Conservation (phyloP, 139 green algal genomes). For the Klebsormidium nitens region DNA sequence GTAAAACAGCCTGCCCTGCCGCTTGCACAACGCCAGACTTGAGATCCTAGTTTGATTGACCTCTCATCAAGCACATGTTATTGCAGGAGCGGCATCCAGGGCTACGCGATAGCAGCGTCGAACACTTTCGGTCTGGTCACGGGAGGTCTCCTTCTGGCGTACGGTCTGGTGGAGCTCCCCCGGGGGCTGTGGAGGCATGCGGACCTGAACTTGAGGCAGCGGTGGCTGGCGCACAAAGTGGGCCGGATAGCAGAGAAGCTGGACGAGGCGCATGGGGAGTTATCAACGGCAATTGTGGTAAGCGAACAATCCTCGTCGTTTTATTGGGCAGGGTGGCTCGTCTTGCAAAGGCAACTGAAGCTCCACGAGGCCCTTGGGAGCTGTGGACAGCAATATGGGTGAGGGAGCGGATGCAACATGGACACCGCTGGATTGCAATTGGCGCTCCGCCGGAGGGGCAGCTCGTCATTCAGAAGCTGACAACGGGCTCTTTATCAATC, state of each 20-base stretch:
- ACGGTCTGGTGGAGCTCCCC: constrained; percentile 83
- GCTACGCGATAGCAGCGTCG: constrained; percentile 65
- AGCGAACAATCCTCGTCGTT: too few relatives aligned
- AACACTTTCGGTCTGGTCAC: constrained; percentile 85
- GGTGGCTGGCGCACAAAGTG: constrained; percentile 39
- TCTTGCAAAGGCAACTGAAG: too few relatives aligned
- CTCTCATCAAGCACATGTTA: too few relatives aligned
- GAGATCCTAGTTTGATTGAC: constrained; percentile 25
- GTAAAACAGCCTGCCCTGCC: too few relatives aligned
- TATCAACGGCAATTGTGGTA: constrained; percentile 37
- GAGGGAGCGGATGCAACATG: too few relatives aligned
- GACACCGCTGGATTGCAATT: too few relatives aligned
- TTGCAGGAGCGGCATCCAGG: constrained; percentile 43
- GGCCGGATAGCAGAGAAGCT: constrained; percentile 47
- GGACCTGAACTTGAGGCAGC: constrained; percentile 45
- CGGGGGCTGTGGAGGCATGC: constrained; percentile 64
- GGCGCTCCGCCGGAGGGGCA: too few relatives aligned
- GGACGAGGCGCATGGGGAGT: constrained; percentile 44
- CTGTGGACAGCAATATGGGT: too few relatives aligned
- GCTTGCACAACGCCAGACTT: too few relatives aligned
- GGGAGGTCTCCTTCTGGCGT: constrained; percentile 75
- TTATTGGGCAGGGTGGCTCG: too few relatives aligned
- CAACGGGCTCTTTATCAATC: background rate
- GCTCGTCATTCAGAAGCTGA: too few relatives aligned
- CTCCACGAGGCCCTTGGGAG: too few relatives aligned